Evolutionary conservation across 257 asterid genomes (phyloP), one percentile per base, ranked within the genome.

Genomic region (Sherardia arvensis): DNA sequence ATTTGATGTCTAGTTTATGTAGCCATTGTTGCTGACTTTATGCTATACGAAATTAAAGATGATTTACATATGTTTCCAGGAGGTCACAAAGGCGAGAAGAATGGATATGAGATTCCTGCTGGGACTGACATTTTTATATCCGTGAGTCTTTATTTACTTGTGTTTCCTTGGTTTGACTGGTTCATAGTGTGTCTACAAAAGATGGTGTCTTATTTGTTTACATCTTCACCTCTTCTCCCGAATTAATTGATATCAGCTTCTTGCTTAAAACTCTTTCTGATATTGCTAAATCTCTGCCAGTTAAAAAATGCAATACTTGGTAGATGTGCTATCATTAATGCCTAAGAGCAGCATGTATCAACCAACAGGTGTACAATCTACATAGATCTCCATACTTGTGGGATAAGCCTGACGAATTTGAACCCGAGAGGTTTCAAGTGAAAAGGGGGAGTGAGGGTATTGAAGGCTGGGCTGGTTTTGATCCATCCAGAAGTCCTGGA

Each of bases 401-500:
- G 97, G 96, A 89, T 78, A 87, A 79, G 59, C 91, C 99, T 11
- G 38, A 87, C 38, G 93, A 85, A 66, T 92, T 92, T 72, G 93
- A 87, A 79, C 99, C 99, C 0, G 96, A 92, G 83, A 85, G 97
- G 76, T 92, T 89, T 78, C 80, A 61, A 63, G 72, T 61, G 68
- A 78, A 71, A 61, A 92, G 72, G 79, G 68, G 69, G 66, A 81
- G 86, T 71, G 64, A 76, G 70, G 84, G 68, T 55, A 69, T 85
- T 66, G 94, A 92, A 62, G 95, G 97, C 23, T 92, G 99, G 97
- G 89, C 87, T 53, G 99, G 97, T 71, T 89, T 86, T 73, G 97
- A 92, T 81, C 99, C 99, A 14, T 71, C 85, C 14, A 83, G 97
- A 64, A 89, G 97, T 80, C 97, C 86, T 23, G 97, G 99, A 71